Conservation (phyloP, 2,329 filamentous ascomycete genomes). For the Hypomyces rosellus region DNA sequence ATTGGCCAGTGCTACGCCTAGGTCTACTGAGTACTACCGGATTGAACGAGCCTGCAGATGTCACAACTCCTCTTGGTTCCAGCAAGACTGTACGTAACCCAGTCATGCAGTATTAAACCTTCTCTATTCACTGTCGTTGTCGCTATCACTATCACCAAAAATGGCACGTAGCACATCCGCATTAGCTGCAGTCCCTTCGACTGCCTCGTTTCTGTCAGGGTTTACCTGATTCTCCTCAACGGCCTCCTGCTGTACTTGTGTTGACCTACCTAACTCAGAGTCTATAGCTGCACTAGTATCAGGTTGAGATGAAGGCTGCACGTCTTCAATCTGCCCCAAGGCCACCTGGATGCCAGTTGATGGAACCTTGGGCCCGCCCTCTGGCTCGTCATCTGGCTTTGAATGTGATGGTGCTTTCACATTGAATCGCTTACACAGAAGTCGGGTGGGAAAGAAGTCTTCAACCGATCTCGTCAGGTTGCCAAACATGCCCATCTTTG, state of each 20-base stretch:
- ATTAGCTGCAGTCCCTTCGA: slow-evolving; percentile 67
- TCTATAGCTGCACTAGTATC: neutral
- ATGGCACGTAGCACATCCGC: slow-evolving; percentile 87
- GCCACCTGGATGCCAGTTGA: neutral
- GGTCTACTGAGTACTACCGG: no score
- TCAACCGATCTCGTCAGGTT: slow-evolving; percentile 68
- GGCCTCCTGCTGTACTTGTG: neutral
- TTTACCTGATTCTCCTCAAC: slow-evolving; percentile 44
- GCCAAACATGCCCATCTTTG: slow-evolving; percentile 88
- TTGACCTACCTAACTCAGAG: neutral
- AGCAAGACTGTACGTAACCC: no score
- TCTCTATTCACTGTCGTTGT: slow-evolving; percentile 26
- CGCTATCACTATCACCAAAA: slow-evolving; percentile 81
- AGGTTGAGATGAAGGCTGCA: neutral
- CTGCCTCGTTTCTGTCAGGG: slow-evolving; percentile 58
- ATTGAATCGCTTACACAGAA: slow-evolving; percentile 93
- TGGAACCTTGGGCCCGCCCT: slow-evolving; percentile 12
- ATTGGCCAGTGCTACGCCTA: neutral
- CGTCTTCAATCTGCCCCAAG: slow-evolving; percentile 4
- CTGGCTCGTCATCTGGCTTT: slow-evolving; percentile 42
- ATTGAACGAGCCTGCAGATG: no score
- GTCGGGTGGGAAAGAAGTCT: slow-evolving; percentile 71
- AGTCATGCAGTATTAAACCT: neutral
- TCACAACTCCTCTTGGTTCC: no score
- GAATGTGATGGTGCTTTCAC: slow-evolving; percentile 71